These are phyloP conservation scores for Magnaporthiopsis rhizophila DNA, from an alignment of 2,329 filamentous ascomycete species.

Conservation along the genomic window DNA sequence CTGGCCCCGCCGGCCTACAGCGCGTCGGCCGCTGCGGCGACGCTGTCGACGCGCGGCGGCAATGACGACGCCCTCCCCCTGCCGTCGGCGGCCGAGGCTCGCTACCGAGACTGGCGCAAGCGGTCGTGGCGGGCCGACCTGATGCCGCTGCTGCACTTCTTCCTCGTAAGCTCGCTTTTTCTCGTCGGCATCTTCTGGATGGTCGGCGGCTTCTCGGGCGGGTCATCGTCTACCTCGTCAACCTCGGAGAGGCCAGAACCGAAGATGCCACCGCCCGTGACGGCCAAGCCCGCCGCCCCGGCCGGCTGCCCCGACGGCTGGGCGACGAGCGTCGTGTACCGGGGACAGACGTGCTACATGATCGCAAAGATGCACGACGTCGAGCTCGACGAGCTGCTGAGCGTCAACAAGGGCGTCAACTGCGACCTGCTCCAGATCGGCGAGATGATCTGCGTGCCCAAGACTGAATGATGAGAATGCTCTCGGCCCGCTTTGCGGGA, in stretches of 20 bases:
- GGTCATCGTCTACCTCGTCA: constrained; percentile 11
- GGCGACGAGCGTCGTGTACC: constrained; percentile 29
- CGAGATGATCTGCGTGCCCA: constrained; percentile 6
- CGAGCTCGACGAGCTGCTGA: constrained; percentile 36
- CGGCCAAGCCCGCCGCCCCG: not conserved
- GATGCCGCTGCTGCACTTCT: constrained; percentile 51
- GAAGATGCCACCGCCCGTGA: not conserved
- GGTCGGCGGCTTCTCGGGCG: constrained; percentile 23
- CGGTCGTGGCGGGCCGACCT: constrained; percentile 43
- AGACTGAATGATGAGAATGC: not conserved
- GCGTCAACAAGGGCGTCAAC: constrained; percentile 35
- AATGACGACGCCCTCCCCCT: not conserved
- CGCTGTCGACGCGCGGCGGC: constrained; percentile 7
- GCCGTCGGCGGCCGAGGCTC: not conserved
- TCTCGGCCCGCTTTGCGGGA: not conserved
- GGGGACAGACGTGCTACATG: constrained; percentile 46
- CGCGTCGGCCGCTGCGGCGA: not conserved
- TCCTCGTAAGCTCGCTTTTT: constrained; percentile 42
- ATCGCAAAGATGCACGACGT: constrained; percentile 36
- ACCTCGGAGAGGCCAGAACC: constrained; percentile 5
- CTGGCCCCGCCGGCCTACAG: not conserved
- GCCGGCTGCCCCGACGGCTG: constrained; percentile 22
- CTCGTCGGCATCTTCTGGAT: constrained; percentile 43
- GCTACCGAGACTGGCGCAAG: not conserved
- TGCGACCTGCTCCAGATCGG: constrained; percentile 38